A percentile compares a stretch with the other conserved stretches of the same genome.
phyloP scores from a whole-genome alignment of 1,284 basidiomycete genomes.

The Heterobasidion irregulare region DNA sequence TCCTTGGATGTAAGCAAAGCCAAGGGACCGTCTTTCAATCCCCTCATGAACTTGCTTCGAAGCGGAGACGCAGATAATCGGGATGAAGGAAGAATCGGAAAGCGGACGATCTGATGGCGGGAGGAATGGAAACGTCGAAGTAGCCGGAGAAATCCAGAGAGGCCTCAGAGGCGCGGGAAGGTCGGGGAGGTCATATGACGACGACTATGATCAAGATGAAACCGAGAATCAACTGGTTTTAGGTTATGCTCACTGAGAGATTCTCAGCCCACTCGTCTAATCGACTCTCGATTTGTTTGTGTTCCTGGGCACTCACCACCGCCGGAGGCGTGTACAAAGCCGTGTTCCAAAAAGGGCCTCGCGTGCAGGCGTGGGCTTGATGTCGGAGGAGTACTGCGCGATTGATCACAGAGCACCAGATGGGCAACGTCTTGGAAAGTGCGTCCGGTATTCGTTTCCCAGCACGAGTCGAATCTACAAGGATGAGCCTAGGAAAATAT shows the following conservation, averaged over 20 bases:
- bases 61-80: conserved; percentile 74
- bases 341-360: conserved; percentile 36
- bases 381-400: conserved; percentile 40
- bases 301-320: conserved; percentile 63
- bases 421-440: conserved; percentile 88
- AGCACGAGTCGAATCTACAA: conserved; percentile 90
- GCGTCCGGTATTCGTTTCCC: conserved; percentile 96
- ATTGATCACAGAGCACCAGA: conserved; percentile 94
- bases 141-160: conserved; percentile 60
- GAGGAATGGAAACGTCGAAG: conserved; percentile 33
- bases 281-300: conserved; percentile 56
- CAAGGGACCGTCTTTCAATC: conserved; percentile 45
- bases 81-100: conserved; percentile 33
- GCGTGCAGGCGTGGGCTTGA: conserved; percentile 7
- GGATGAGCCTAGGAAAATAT: conserved; percentile 47
- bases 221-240: not conserved
- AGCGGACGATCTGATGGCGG: conserved; percentile 7
- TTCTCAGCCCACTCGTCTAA: conserved; percentile 60
- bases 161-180: conserved; percentile 51
- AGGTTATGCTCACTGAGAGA: conserved; percentile 39
- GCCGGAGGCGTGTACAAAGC: conserved; percentile 59
- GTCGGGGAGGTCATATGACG: conserved; percentile 40
- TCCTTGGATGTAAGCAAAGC: conserved; percentile 80
- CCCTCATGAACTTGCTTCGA: conserved; percentile 57
- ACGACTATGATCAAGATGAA: conserved; percentile 26